Percentiles rank a stretch among this genome's conserved stretches.
Evolutionary conservation across 2,329 filamentous ascomycete species (phyloP).

Genomic region (Arachnomyces sp.): DNA sequence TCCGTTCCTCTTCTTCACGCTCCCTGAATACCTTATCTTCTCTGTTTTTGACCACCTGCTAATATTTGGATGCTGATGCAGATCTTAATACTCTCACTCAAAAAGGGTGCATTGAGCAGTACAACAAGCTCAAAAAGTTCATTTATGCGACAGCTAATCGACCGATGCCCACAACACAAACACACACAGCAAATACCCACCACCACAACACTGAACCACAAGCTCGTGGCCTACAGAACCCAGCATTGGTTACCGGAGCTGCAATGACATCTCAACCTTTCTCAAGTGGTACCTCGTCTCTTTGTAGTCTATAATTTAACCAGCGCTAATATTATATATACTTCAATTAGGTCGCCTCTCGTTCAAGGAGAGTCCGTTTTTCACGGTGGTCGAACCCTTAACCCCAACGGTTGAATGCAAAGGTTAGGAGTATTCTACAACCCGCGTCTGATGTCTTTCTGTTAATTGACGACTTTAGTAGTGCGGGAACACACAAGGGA

Average conservation of each 20-base stretch:
- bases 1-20: conserved; percentile 33
- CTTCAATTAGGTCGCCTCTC: conserved; percentile 40
- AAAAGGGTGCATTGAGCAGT: conserved; percentile 19
- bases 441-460: too few species aligned
- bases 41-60: conserved; percentile 2
- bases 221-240: too few species aligned
- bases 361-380: conserved; percentile 81
- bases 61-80: conserved; percentile 7
- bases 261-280: conserved; percentile 25
- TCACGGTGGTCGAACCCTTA: conserved; percentile 59
- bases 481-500: conserved; percentile 54
- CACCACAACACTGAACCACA: too few species aligned
- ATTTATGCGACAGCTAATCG: conserved; percentile 24
- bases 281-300: conserved; percentile 20
- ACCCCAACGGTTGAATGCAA: conserved; percentile 62
- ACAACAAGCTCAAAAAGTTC: conserved; percentile 25
- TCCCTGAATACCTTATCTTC: conserved; percentile 1
- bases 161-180: conserved; percentile 20
- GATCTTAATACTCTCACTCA: conserved; percentile 22
- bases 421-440: conserved; percentile 47
- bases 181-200: conserved; percentile 12
- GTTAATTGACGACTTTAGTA: conserved; percentile 26
- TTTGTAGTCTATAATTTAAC: too few species aligned
- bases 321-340: conserved; percentile 11
- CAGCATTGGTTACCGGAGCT: conserved; percentile 15